Evolutionary conservation across 306 rosid species (phyloP), one percentile per base, ranked within the genome.

Genomic region (Abrus pulchellus): DNA sequence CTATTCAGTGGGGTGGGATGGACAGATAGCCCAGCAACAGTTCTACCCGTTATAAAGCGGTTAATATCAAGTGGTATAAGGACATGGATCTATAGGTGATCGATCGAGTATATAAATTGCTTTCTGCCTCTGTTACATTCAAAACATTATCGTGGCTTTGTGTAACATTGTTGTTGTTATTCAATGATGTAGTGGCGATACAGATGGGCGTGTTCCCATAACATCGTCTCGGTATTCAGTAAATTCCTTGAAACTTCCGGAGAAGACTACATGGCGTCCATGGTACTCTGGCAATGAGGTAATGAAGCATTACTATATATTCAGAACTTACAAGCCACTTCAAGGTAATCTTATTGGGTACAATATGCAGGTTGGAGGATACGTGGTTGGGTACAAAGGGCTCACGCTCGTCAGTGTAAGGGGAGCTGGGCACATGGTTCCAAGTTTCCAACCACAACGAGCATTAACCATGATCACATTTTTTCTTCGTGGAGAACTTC

Each of bases 341-440:
- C 10, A 9, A 40, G 29, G 60, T 65, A 30, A 40, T 49, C 5
- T 43, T 55, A 36, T 6, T 41, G 11, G 8, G 54, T 72, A 6
- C 63, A 34, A 63, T 34, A 36, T 74, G 77, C 80, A 91, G 93
- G 86, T 91, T 70, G 95, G 95, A 89, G 95, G 91, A 48, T 89
- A 87, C 56, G 85, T 86, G 8, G 69, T 82, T 57, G 89, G 85
- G 79, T 91, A 91, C 85, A 76, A 82, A 64, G 95, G 90, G 54
- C 67, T 89, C 65, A 68, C 89, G 52, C 75, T 91, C 30, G 3
- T 83, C 13, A 91, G 88, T 1, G 76, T 91, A 40, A 87, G 91
- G 70, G 95, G 87, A 72, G 91, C 95, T 8, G 95, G 94, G 11
- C 93, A 91, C 74, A 67, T 38, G 83, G 91, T 89, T 85, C 92